Evolutionary conservation across 1,284 basidiomycete species (phyloP), one percentile per base, ranked within the genome.

Genomic region (Porodaedalea pini): DNA sequence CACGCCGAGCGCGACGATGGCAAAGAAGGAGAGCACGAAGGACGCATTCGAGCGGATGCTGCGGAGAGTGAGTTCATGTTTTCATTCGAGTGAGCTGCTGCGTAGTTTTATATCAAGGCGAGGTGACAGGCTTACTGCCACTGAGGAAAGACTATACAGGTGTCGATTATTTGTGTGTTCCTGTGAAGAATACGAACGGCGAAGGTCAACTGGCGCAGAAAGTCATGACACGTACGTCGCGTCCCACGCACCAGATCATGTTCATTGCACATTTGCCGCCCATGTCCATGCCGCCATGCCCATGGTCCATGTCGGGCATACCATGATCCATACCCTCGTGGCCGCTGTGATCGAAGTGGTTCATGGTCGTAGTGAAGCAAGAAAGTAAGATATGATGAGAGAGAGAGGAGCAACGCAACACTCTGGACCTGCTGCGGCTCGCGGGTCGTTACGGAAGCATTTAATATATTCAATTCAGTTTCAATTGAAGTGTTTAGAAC

Each of bases 101-200:
- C n/a, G n/a, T n/a, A n/a, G n/a, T n/a, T n/a, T n/a, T n/a, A n/a
- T n/a, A n/a, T n/a, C n/a, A n/a, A n/a, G n/a, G n/a, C n/a, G n/a
- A n/a, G n/a, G n/a, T n/a, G n/a, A n/a, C n/a, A n/a, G 15, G 23
- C 51, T 43, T 23, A 54, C 53, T 54, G 48, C 88, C 88, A 90
- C 59, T 77, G 75, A 17, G 67, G 72, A 72, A 90, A 90, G 70
- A 90, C 82, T 69, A 90, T 75, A 71, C 87, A 90, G 43, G 87
- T 90, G 70, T 90, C 76, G 65, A 80, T 70, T 65, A 88, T 80
- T 57, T 89, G 80, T 44, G 85, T 87, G 70, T 90, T 90, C 87
- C 83, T 84, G 57, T 25, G n/a, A n/a, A n/a, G n/a, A n/a, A 54
- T 39, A 3, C 15, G 29, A 25, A 31, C 52, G 7, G 34, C 44